Evolutionary conservation across 1,284 basidiomycete species (phyloP).

Genomic region (Exobasidium rhododendri): DNA sequence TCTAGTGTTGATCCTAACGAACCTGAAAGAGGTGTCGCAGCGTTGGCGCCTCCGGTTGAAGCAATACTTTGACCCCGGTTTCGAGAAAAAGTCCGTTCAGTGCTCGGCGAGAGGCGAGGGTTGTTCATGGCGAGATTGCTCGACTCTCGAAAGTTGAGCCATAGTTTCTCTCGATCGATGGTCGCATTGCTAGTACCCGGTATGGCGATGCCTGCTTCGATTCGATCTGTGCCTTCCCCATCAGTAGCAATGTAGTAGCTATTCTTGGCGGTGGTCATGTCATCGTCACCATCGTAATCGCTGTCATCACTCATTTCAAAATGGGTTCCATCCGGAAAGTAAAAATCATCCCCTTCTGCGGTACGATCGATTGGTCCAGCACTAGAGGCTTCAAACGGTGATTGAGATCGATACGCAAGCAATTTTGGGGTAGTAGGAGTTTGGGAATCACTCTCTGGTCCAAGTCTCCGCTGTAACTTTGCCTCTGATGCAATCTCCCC

Average conservation of each 20-base stretch:
- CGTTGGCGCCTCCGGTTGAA: not conserved
- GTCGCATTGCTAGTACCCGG: not conserved
- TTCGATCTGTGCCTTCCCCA: not conserved
- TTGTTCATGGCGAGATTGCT: not conserved
- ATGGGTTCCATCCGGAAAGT: conserved; percentile 1
- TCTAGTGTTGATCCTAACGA: conserved; percentile 1
- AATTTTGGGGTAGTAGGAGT: conserved; percentile 3
- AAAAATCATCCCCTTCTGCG: not conserved
- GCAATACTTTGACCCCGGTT: not conserved
- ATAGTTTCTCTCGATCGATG: conserved; percentile 3
- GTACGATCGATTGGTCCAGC: not conserved
- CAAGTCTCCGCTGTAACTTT: conserved; percentile 41
- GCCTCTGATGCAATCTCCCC: conserved; percentile 50
- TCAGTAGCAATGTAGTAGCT: not conserved
- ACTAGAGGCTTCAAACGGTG: not conserved
- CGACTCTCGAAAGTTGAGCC: conserved; percentile 14
- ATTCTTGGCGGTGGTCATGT: not conserved
- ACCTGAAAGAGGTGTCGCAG: not conserved
- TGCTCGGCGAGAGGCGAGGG: not conserved
- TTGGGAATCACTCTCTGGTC: conserved; percentile 8
- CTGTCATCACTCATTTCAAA: not conserved
- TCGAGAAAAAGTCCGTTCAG: not conserved
- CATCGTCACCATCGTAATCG: conserved; percentile 10
- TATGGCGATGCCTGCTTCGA: not conserved
- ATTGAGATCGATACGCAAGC: not conserved